A percentile compares a stretch with the other conserved stretches of the same genome.
phyloP scores from a whole-genome alignment of 1,139 yeast species.

The Sugiyamaella japonica region DNA sequence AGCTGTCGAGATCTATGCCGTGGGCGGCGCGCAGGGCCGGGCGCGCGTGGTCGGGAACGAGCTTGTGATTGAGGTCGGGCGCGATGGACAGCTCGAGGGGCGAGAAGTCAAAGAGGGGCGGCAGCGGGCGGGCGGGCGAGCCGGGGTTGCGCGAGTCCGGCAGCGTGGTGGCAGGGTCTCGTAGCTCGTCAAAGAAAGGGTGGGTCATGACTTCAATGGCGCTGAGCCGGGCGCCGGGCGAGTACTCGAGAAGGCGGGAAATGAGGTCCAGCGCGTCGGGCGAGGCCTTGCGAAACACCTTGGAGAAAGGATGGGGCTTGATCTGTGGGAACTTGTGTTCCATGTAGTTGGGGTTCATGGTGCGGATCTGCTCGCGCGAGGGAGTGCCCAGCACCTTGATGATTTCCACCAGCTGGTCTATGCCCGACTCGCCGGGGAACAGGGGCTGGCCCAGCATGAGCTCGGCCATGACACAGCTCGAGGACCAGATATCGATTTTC shows the following conservation, averaged over 20 bases:
- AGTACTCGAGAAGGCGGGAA: slow-evolving; percentile 64
- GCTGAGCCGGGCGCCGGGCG: slow-evolving; percentile 68
- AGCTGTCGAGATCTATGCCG: slow-evolving; percentile 42
- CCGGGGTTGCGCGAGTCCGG: slow-evolving; percentile 49
- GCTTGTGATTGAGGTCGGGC: slow-evolving; percentile 42
- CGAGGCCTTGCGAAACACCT: slow-evolving; percentile 70
- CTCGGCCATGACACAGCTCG: slow-evolving; percentile 98
- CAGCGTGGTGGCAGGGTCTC: slow-evolving; percentile 53
- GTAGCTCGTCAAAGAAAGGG: slow-evolving; percentile 75
- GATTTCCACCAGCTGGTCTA: slow-evolving; percentile 95
- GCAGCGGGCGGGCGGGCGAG: slow-evolving; percentile 41
- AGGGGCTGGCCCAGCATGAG: slow-evolving; percentile 91
- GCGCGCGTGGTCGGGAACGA: slow-evolving; percentile 45
- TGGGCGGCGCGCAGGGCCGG: slow-evolving; percentile 31
- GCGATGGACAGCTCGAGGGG: slow-evolving; percentile 43
- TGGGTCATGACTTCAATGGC: slow-evolving; percentile 70
- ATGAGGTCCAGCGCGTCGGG: slow-evolving; percentile 65
- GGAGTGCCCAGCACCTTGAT: slow-evolving; percentile 97
- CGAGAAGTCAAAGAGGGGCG: slow-evolving; percentile 46
- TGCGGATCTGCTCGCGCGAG: slow-evolving; percentile 82
- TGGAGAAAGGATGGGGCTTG: slow-evolving; percentile 84
- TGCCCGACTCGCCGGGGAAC: slow-evolving; percentile 97
- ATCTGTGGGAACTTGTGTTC: slow-evolving; percentile 97
- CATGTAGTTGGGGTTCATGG: slow-evolving; percentile 97
- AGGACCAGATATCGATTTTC: slow-evolving; percentile 96